Base-by-base conservation (phyloP, 208 protist species). In the Trypanosoma rangeli region DNA sequence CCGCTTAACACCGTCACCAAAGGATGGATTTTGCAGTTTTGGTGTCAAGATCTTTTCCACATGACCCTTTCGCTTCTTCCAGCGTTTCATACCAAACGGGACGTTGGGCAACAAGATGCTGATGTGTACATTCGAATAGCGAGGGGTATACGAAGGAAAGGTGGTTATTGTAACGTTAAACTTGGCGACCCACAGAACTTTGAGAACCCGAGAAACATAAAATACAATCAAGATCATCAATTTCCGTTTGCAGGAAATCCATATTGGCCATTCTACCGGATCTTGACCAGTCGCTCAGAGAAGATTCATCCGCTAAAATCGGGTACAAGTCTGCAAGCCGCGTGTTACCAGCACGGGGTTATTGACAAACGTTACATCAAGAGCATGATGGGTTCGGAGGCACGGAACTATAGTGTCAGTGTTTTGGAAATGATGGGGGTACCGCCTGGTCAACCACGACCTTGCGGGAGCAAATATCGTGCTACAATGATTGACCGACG, bases 41-140 rank as follows among this genome's bases (percentile, higher is more conserved):
- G 75, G 75, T 80, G 75, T 57, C 75, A 80, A 29, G 75, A 80
- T 69, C 61, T 80, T 16, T 80, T 80, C 58, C 75, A 80, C 64
- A 76, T 67, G 61, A 80, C 75, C 26, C 69, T 80, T 31, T 62
- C 70, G 16, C 50, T 80, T 44, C 28, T 80, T 50, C 75, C 75
- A 35, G 75, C 70, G 4, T 76, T 76, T 68, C 61, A 72, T 35
- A 73, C 70, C 1, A 80, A 73, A 20, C 18, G 53, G 18, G 61
- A n/a, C 12, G 16, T 68, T 20, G 70, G 44, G 5, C 49, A 65
- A 49, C 24, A 20, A 13, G 49, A 76, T 31, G n/a, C 64, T 44
- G 75, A 80, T 53, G 54, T 80, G 22, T 80, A 77, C 48, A 60
- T 80, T 60, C 59, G 53, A 7, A 72, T 80, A 50, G 75, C 72